These are phyloP conservation scores for Melastoma candidum DNA, from an alignment of 441 rosid genomes.

Conservation along the genomic window DNA sequence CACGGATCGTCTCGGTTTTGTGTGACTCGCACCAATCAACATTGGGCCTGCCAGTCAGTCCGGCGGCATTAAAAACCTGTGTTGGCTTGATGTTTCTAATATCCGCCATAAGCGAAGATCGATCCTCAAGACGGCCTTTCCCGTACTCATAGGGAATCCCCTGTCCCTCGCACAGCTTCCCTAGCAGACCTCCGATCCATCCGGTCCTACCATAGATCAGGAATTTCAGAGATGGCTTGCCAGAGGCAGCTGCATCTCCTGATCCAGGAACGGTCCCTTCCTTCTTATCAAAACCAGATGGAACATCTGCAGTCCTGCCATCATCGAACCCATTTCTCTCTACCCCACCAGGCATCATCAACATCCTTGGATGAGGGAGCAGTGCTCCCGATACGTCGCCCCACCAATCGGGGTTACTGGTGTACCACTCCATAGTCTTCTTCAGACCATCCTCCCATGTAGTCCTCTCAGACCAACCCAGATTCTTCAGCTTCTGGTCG, in stretches of 20 bases:
- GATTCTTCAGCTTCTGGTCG: slow-evolving; percentile 20
- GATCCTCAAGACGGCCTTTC: slow-evolving; percentile 32
- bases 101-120: slow-evolving; percentile 28
- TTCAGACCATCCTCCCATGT: slow-evolving; percentile 48
- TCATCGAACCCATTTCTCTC: too few species aligned
- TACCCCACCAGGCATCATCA: not conserved
- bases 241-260: too few species aligned
- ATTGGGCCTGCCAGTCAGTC: slow-evolving; percentile 50
- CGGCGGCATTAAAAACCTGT: slow-evolving; percentile 53
- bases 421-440: slow-evolving; percentile 53
- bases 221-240: too few species aligned
- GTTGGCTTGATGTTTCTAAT: slow-evolving; percentile 28
- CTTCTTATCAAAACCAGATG: too few species aligned
- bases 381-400: slow-evolving; percentile 57
- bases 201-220: slow-evolving; percentile 13
- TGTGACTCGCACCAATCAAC: slow-evolving; percentile 59
- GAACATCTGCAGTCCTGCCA: too few species aligned
- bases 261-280: too few species aligned
- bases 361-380: slow-evolving; percentile 32
- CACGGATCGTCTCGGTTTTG: slow-evolving; percentile 37
- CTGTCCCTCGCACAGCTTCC: slow-evolving; percentile 32
- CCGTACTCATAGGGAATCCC: slow-evolving; percentile 38
- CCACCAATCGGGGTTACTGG: slow-evolving; percentile 45
- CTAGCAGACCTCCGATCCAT: slow-evolving; percentile 47
- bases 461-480: slow-evolving; percentile 52